Evolutionary conservation across 2,329 filamentous ascomycete species (phyloP).

Genomic region (Fusarium fracticaudum): DNA sequence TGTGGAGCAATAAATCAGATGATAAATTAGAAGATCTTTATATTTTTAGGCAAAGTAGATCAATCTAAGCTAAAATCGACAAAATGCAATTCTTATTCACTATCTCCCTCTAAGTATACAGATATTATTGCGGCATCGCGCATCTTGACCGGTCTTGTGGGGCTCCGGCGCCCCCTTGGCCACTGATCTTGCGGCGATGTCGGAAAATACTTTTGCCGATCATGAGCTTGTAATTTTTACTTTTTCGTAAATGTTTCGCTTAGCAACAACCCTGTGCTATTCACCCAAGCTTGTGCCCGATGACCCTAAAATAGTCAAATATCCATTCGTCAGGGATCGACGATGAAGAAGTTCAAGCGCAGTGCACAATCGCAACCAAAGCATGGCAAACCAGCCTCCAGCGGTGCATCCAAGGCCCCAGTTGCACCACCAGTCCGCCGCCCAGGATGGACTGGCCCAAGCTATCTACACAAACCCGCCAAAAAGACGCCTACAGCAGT

Average conservation of each 20-base stretch:
- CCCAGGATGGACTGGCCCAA: slow-evolving; percentile 10
- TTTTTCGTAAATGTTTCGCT: background rate
- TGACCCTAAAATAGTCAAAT: background rate
- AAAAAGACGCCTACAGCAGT: background rate
- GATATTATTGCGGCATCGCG: too few relatives aligned
- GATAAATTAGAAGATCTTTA: too few relatives aligned
- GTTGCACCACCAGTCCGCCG: slow-evolving; percentile 8
- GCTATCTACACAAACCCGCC: slow-evolving; percentile 4
- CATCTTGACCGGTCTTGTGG: too few relatives aligned
- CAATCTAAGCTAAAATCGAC: too few relatives aligned
- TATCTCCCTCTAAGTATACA: too few relatives aligned
- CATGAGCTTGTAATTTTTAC: background rate
- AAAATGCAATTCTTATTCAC: too few relatives aligned
- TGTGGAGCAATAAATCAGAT: too few relatives aligned
- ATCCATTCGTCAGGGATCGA: fast-evolving
- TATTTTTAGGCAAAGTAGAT: too few relatives aligned
- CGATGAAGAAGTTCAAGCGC: slow-evolving; percentile 6
- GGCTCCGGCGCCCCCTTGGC: background rate
- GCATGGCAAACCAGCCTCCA: background rate
- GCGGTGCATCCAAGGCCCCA: slow-evolving; percentile 8
- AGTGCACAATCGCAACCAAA: slow-evolving; percentile 14
- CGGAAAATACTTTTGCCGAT: slow-evolving; percentile 9
- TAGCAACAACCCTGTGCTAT: background rate
- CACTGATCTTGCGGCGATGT: background rate
- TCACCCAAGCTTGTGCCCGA: background rate